A percentile compares a stretch with the other conserved stretches of the same genome.
These are phyloP conservation scores for Gentiana straminea DNA, from an alignment of 257 asterid species.

Conservation along the genomic window DNA sequence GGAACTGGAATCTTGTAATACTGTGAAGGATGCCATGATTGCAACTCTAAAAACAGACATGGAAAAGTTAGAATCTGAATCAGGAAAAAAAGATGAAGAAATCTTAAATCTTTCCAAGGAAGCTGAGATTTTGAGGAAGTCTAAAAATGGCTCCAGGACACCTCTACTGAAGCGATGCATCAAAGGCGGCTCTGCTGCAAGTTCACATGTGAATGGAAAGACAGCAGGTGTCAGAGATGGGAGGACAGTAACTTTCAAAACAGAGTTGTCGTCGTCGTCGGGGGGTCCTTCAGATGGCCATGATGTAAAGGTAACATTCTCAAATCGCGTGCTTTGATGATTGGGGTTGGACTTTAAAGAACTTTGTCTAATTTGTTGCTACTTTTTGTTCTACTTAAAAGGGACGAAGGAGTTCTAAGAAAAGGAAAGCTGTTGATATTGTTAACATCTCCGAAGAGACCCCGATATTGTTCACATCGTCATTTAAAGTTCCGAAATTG, in stretches of 20 bases:
- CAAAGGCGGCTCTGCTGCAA: constrained; percentile 9
- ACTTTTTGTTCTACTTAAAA: constrained; percentile 9
- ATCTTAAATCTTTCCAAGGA: constrained; percentile 38
- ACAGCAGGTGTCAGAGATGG: constrained; percentile 5
- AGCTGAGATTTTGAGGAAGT: constrained; percentile 31
- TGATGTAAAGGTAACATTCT: constrained; percentile 32
- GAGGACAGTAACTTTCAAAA: constrained; percentile 20
- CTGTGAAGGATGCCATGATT: constrained; percentile 21
- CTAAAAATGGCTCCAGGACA: constrained; percentile 23
- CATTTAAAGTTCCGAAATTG: constrained; percentile 71
- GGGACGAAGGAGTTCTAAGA: constrained; percentile 32
- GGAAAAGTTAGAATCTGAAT: constrained; percentile 39
- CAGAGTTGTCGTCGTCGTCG: constrained; percentile 17
- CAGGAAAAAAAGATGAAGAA: constrained; percentile 35
- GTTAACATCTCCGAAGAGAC: constrained; percentile 23
- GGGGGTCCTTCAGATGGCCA: constrained; percentile 1
- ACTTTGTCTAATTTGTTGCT: no score
- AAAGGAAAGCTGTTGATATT: constrained; percentile 31
- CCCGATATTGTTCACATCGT: constrained; percentile 58
- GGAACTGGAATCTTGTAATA: constrained; percentile 34
- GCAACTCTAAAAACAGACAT: constrained; percentile 27
- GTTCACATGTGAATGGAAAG: constrained; percentile 17
- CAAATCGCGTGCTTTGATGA: background rate
- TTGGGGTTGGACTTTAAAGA: no score
- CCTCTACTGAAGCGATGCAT: constrained; percentile 34